Percentiles rank a stretch among this genome's conserved stretches.
Evolutionary conservation across 495 filamentous ascomycete genomes (phyloP).

Genomic region (Annulohypoxylon stygium): DNA sequence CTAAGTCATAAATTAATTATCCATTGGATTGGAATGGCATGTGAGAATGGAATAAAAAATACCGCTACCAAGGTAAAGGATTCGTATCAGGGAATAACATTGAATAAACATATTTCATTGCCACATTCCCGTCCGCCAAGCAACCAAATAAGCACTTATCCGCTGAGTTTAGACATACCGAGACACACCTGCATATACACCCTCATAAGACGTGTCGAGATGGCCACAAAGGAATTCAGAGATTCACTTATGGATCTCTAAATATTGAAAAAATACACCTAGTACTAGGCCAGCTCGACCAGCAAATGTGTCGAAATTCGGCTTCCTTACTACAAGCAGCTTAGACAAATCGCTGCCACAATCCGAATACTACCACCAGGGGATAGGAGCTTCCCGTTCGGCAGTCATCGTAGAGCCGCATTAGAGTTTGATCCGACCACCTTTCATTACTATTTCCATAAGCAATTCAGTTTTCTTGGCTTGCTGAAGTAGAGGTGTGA

Average conservation of each 20-base stretch:
- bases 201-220: background rate
- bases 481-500: background rate
- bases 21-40: too few relatives aligned
- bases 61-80: too few relatives aligned
- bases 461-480: background rate
- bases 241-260: too few relatives aligned
- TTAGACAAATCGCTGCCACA: background rate
- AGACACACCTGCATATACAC: background rate
- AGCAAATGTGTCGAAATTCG: background rate
- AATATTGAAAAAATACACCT: background rate
- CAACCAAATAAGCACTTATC: background rate
- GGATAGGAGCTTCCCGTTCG: background rate
- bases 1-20: too few relatives aligned
- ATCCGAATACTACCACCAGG: background rate
- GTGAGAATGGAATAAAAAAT: too few relatives aligned
- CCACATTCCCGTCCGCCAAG: background rate
- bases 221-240: background rate
- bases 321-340: background rate
- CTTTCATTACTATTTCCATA: too few relatives aligned
- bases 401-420: background rate
- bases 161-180: background rate
- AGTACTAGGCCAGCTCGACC: background rate
- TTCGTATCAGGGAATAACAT: too few relatives aligned
- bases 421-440: conserved; percentile 2
- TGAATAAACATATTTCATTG: too few relatives aligned